Evolutionary conservation across 164 flowering plant genomes (phyloP).

Genomic region (Liriodendron chinense): DNA sequence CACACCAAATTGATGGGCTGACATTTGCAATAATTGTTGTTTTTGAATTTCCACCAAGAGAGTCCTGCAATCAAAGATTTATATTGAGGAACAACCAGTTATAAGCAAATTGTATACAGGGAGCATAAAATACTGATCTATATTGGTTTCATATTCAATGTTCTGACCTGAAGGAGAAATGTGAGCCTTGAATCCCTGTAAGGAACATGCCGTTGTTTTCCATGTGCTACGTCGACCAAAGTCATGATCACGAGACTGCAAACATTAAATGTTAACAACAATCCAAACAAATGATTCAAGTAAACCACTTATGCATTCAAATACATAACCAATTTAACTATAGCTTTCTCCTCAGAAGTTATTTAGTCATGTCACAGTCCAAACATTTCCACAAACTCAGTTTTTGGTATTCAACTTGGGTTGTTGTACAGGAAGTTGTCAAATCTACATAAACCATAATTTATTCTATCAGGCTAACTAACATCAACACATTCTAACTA

Average conservation of each 20-base stretch:
- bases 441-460: background rate
- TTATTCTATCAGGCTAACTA: background rate
- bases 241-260: slow-evolving; percentile 84
- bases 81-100: background rate
- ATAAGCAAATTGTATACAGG: background rate
- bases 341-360: background rate
- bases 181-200: slow-evolving; percentile 94
- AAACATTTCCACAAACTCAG: background rate
- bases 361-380: background rate
- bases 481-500: background rate
- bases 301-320: background rate
- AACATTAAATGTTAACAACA: background rate
- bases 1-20: slow-evolving; percentile 81
- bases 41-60: slow-evolving; percentile 92
- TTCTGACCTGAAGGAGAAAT: slow-evolving; percentile 80
- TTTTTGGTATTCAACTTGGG: background rate
- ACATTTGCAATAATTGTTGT: slow-evolving; percentile 84
- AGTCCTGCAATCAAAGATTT: slow-evolving; percentile 56
- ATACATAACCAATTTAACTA: background rate
- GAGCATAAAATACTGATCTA: background rate
- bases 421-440: background rate
- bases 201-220: slow-evolving; percentile 87
- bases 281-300: background rate
- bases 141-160: background rate
- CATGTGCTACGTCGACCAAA: slow-evolving; percentile 81